Evolutionary conservation across 2,329 filamentous ascomycete species (phyloP).

Genomic region (Penicillium paneum): DNA sequence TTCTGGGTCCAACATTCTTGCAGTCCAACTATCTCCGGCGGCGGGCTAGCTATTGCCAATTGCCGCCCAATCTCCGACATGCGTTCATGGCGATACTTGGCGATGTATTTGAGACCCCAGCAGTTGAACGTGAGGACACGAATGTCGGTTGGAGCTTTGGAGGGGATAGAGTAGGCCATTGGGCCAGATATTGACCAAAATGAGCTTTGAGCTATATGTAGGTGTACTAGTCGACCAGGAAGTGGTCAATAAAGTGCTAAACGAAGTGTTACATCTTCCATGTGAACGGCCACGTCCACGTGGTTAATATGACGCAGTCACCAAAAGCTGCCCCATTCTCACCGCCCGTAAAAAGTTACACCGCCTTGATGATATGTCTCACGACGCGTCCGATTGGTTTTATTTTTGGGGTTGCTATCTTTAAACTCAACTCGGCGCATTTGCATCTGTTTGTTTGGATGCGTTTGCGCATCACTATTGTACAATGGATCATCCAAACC

Average conservation of each 20-base stretch:
- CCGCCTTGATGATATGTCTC: neutral
- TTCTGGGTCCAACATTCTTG: conserved; percentile 92
- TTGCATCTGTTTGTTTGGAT: conserved; percentile 4
- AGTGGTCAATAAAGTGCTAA: neutral
- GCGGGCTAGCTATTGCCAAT: conserved; percentile 64
- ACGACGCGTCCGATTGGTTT: conserved; percentile 7
- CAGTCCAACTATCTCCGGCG: conserved; percentile 82
- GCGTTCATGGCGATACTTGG: conserved; percentile 72
- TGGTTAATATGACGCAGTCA: conserved; percentile 3
- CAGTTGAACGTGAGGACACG: conserved; percentile 88
- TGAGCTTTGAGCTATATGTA: neutral
- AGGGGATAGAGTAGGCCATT: conserved; percentile 18
- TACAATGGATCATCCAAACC: conserved; percentile 26
- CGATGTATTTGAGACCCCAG: conserved; percentile 90
- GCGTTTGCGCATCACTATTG: neutral
- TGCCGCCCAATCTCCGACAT: conserved; percentile 79
- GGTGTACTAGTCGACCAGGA: neutral
- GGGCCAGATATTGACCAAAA: neutral
- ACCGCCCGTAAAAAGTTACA: neutral
- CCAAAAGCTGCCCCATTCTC: neutral
- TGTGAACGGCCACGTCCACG: neutral
- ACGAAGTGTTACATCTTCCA: neutral
- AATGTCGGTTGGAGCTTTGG: conserved; percentile 56
- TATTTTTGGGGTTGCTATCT: neutral
- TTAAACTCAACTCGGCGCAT: conserved; percentile 3